Evolutionary conservation across 2,329 filamentous ascomycete genomes (phyloP).

Genomic region (Aspergillus ochraceoroseus): DNA sequence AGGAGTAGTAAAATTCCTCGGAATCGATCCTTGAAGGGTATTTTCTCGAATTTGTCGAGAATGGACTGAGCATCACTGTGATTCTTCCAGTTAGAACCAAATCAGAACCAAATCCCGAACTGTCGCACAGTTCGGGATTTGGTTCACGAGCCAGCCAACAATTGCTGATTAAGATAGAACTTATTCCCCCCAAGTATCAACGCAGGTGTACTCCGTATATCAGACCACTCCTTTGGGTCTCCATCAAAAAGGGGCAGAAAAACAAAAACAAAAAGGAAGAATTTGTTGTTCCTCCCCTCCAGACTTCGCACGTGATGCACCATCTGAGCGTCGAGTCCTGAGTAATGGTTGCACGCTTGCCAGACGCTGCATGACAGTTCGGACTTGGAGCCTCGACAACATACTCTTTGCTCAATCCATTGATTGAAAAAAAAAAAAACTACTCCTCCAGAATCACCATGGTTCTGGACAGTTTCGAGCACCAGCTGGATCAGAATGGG

Average conservation of each 20-base stretch:
- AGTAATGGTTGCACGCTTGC: slow-evolving; percentile 12
- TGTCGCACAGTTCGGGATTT: slow-evolving; percentile 34
- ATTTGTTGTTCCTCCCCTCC: background rate
- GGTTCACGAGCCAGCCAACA: slow-evolving; percentile 18
- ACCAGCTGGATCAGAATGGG: slow-evolving; percentile 15
- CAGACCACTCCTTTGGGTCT: slow-evolving; percentile 25
- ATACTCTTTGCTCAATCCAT: slow-evolving; percentile 1
- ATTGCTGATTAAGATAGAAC: slow-evolving; percentile 30
- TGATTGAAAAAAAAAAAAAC: slow-evolving; percentile 1
- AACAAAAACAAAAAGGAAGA: background rate
- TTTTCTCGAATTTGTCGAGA: too few relatives aligned
- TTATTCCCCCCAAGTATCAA: slow-evolving; percentile 15
- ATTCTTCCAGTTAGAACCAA: slow-evolving; percentile 5
- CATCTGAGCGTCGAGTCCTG: slow-evolving; percentile 8
- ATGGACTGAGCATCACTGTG: too few relatives aligned
- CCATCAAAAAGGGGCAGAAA: background rate
- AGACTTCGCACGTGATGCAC: slow-evolving; percentile 10
- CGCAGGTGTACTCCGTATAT: slow-evolving; percentile 26
- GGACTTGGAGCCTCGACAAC: slow-evolving; percentile 3
- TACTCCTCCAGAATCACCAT: slow-evolving; percentile 15
- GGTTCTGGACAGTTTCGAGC: slow-evolving; percentile 22
- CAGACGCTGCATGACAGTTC: slow-evolving; percentile 12
- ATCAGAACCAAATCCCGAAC: slow-evolving; percentile 32
- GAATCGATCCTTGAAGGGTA: too few relatives aligned
- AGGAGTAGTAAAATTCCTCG: too few relatives aligned